phyloP scores from a whole-genome alignment of 345 rosid genomes.

The Nephelium lappaceum region DNA sequence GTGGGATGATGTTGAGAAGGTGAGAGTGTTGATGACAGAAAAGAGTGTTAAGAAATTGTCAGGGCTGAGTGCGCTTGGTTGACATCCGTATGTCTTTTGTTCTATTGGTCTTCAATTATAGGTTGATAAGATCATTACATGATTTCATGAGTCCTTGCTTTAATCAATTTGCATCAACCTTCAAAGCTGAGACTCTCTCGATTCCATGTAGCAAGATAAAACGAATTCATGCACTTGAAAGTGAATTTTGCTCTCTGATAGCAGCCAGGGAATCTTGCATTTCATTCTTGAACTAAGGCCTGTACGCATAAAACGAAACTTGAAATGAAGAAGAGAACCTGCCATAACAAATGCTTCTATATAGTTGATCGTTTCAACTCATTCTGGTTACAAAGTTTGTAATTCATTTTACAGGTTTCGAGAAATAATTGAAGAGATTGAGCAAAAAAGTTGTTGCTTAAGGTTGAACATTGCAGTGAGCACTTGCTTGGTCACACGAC shows the following conservation, averaged over 20 bases:
- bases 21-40: constrained; percentile 55
- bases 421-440: background rate
- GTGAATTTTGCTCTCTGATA: background rate
- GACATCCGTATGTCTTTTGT: background rate
- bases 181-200: background rate
- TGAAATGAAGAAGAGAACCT: background rate
- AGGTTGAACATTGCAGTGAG: background rate
- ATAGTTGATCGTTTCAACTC: background rate
- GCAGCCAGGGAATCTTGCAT: background rate
- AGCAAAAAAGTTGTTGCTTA: background rate
- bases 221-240: background rate
- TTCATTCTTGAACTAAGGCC: constrained; percentile 5
- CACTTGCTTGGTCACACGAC: background rate
- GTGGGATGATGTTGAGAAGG: constrained; percentile 68
- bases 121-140: background rate
- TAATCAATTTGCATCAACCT: background rate
- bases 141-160: background rate
- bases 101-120: background rate
- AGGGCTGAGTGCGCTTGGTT: constrained; percentile 44
- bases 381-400: background rate
- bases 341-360: background rate
- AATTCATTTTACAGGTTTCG: background rate
- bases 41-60: constrained; percentile 45
- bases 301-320: background rate
- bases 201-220: background rate